A percentile compares a stretch with the other conserved stretches of the same genome.
These are phyloP conservation scores for Vitis hybrid DNA, from an alignment of 177 flowering plant species.

Conservation along the genomic window DNA sequence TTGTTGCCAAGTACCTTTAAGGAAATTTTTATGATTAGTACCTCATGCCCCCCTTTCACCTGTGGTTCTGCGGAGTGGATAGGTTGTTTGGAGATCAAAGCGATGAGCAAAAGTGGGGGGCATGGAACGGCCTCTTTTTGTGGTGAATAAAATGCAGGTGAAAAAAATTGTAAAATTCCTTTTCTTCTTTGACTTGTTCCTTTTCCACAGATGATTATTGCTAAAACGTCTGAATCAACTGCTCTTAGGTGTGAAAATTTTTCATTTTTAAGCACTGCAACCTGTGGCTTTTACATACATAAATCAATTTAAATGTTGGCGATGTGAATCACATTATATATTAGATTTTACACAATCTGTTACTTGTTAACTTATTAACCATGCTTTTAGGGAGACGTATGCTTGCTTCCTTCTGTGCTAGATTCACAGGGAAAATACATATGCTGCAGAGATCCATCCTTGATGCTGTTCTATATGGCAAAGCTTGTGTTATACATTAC, in stretches of 20 bases:
- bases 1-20: conserved; percentile 15
- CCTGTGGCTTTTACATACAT: no score
- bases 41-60: conserved; percentile 35
- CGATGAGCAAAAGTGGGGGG: conserved; percentile 24
- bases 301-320: no score
- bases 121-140: conserved; percentile 27
- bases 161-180: conserved; percentile 19
- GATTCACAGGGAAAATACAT: no score
- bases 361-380: no score
- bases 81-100: conserved; percentile 12
- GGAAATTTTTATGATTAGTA: conserved; percentile 22
- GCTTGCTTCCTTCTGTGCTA: no score
- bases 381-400: no score
- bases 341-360: no score
- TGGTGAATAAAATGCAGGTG: conserved; percentile 39
- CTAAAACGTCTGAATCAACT: neutral
- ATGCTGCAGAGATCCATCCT: no score
- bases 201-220: neutral
- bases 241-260: neutral
- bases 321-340: no score
- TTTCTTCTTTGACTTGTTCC: neutral
- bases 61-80: conserved; percentile 28
- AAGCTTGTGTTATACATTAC: no score
- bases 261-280: neutral
- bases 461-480: no score